A percentile compares a stretch with the other conserved stretches of the same genome.
phyloP scores from a whole-genome alignment of 805 yeast species.

The Kazachstania kunashirensis region DNA sequence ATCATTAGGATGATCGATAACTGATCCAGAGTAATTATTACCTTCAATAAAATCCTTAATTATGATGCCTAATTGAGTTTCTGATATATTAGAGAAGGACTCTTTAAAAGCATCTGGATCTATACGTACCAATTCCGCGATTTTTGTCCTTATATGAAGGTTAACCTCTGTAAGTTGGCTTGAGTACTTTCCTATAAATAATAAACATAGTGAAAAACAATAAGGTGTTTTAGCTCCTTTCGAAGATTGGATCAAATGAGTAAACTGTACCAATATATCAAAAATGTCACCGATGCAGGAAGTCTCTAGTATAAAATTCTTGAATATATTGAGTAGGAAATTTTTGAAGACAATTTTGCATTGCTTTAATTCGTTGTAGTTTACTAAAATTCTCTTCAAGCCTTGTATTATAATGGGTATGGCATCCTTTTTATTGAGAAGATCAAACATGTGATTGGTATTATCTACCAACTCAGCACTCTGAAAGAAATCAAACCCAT shows the following conservation, averaged over 20 bases:
- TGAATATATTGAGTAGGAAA: too few species aligned
- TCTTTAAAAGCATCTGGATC: not conserved
- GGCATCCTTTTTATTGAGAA: not conserved
- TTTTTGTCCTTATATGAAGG: not conserved
- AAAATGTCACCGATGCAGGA: too few species aligned
- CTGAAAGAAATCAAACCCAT: constrained; percentile 27
- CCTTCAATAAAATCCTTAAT: not conserved
- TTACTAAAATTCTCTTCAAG: not conserved
- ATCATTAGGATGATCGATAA: not conserved
- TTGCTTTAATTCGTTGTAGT: not conserved
- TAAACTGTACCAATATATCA: too few species aligned
- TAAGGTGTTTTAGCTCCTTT: too few species aligned
- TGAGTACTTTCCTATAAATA: not conserved
- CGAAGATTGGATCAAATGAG: too few species aligned
- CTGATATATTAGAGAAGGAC: not conserved
- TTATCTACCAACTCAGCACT: constrained; percentile 32
- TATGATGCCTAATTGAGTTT: not conserved
- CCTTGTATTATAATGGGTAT: not conserved
- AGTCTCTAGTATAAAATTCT: too few species aligned
- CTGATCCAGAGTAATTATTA: not conserved
- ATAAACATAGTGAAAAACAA: not conserved
- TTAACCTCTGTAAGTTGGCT: not conserved
- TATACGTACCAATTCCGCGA: not conserved
- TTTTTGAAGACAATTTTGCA: not conserved
- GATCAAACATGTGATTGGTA: constrained; percentile 26